phyloP scores from a whole-genome alignment of 352 stramenopile genomes.

The Hyaloperonospora brassicae region DNA sequence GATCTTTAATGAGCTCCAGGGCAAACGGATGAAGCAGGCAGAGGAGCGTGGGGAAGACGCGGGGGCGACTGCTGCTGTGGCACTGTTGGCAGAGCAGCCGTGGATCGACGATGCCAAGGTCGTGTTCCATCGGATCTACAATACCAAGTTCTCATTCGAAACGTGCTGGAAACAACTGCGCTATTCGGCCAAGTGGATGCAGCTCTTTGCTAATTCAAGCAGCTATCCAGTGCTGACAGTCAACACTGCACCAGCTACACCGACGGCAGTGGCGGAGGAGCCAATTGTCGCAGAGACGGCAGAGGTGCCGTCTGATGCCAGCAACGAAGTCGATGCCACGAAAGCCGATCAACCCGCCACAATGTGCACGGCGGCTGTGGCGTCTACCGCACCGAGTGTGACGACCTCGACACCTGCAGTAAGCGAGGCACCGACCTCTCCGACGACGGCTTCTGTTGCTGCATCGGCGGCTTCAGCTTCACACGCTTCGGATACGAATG shows the following conservation, averaged over 20 bases:
- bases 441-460: constrained; percentile 3
- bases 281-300: neutral
- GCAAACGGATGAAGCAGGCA: constrained; percentile 15
- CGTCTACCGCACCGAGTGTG: constrained; percentile 1
- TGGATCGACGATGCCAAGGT: constrained; percentile 49
- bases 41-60: constrained; percentile 4
- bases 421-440: constrained; percentile 1
- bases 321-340: constrained; percentile 12
- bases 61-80: constrained; percentile 8
- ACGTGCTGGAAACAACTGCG: constrained; percentile 61
- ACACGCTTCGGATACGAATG: constrained; percentile 5
- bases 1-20: constrained; percentile 37
- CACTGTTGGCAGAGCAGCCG: constrained; percentile 30
- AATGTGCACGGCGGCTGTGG: constrained; percentile 1
- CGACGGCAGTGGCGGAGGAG: constrained; percentile 5
- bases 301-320: constrained; percentile 3
- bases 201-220: constrained; percentile 43
- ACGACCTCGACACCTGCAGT: neutral
- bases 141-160: constrained; percentile 62
- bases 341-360: neutral
- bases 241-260: constrained; percentile 4
- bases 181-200: constrained; percentile 53
- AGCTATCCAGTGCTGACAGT: constrained; percentile 16
- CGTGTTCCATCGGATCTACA: constrained; percentile 40
- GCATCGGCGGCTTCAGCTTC: constrained; percentile 8